Evolutionary conservation across 768 basidiomycete genomes (phyloP), one percentile per base, ranked within the genome.

Genomic region (Tricholoma hemisulphureum): DNA sequence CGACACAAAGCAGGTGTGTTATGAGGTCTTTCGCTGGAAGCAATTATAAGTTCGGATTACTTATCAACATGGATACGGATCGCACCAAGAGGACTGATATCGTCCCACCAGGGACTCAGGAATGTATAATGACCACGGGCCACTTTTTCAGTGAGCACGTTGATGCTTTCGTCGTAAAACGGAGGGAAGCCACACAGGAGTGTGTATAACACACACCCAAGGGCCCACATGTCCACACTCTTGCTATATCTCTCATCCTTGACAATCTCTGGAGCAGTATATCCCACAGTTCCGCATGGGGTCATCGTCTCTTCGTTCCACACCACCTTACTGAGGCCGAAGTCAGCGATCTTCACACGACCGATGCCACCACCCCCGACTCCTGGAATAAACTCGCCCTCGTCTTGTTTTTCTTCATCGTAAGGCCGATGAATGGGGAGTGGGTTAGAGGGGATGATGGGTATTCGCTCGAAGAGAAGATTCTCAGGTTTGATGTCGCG

Each of bases 231-330:
- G 69, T 99, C 97, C 55, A 98, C 96, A 66, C 91, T 93, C 74
- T 95, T 95, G 71, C 86, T 90, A 70, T 96, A 96, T 26, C 94
- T 83, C 75, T 99, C 96, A 69, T 98, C 97, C 75, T 98, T 98
- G 65, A 99, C 97, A 60, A 99, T 99, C 75, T 99, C 97, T 5
- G 97, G 97, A 6, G 97, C 97, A 2, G 97, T 99, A 73, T 99
- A 99, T 20, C 97, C 97, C 29, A 99, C 96, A 2, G 97, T 99
- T n/a, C 97, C 97, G 67, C 97, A 99, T 20, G 97, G 97, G 13
- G 97, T 99, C 91, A 93, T 95, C 6, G 97, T 99, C 69, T 98
- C 88, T 68, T 98, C 97, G 69, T 96, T 90, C 97, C 97, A 99
- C 4, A 99, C 93, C 54, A 98, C 89, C 75, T 99, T 99, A 60